Percentiles rank a stretch among this genome's conserved stretches.
phyloP scores from a whole-genome alignment of 148 eudicot genomes.

The Rhododendron molle region DNA sequence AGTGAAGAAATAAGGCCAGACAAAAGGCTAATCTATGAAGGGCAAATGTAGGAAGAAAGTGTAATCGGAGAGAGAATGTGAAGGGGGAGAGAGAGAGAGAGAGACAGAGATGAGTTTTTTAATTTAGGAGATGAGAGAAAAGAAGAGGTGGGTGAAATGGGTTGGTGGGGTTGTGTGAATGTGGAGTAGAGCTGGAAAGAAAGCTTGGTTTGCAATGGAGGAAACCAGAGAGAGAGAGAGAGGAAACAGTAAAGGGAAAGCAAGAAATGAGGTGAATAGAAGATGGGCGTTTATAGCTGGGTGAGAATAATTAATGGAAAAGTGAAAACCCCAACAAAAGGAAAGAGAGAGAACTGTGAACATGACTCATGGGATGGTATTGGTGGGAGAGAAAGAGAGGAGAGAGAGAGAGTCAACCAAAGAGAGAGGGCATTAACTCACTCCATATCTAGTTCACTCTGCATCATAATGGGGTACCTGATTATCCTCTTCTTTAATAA shows the following conservation, averaged over 20 bases:
- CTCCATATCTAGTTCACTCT: background rate
- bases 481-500: background rate
- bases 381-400: background rate
- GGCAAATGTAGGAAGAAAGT: slow-evolving; percentile 7
- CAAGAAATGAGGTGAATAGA: slow-evolving; percentile 13
- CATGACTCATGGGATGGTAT: background rate
- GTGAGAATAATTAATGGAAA: slow-evolving; percentile 14
- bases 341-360: background rate
- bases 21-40: slow-evolving; percentile 24
- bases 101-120: background rate
- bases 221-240: slow-evolving; percentile 26
- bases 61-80: background rate
- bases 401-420: slow-evolving; percentile 3
- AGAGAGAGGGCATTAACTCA: background rate
- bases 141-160: slow-evolving; percentile 16
- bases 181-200: slow-evolving; percentile 22
- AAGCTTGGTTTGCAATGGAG: slow-evolving; percentile 53
- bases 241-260: slow-evolving; percentile 24
- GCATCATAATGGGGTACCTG: background rate
- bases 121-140: background rate
- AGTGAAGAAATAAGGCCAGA: slow-evolving; percentile 15
- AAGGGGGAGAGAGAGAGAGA: background rate
- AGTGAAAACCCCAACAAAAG: background rate
- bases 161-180: slow-evolving; percentile 24
- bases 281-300: slow-evolving; percentile 14